phyloP scores from a whole-genome alignment of 2,329 filamentous ascomycete species.

The Volutella citrinella region DNA sequence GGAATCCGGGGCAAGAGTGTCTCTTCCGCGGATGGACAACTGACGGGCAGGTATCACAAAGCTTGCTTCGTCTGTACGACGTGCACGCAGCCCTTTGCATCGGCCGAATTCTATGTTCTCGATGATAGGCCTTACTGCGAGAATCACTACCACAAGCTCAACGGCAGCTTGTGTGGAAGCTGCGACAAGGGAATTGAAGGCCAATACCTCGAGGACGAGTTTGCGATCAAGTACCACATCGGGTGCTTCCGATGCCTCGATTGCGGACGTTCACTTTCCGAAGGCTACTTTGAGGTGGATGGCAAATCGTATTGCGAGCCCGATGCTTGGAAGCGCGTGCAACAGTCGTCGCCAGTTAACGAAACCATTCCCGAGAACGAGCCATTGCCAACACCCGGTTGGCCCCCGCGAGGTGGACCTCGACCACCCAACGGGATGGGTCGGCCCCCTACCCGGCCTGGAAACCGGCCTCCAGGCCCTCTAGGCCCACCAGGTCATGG shows the following conservation, averaged over 20 bases:
- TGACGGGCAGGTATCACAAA: conserved; percentile 94
- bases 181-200: conserved; percentile 90
- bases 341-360: conserved; percentile 23
- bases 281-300: conserved; percentile 89
- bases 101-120: conserved; percentile 89
- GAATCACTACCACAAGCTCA: conserved; percentile 87
- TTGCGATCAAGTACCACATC: conserved; percentile 77
- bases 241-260: conserved; percentile 81
- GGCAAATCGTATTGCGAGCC: conserved; percentile 81
- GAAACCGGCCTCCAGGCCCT: not conserved
- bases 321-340: conserved; percentile 65
- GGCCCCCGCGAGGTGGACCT: conserved; percentile 11
- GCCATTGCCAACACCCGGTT: conserved; percentile 13
- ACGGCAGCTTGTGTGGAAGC: conserved; percentile 77
- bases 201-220: conserved; percentile 83
- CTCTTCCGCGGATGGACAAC: conserved; percentile 85
- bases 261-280: conserved; percentile 69
- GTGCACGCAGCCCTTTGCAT: conserved; percentile 77
- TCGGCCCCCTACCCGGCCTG: no score
- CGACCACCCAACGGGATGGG: conserved; percentile 23
- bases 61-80: conserved; percentile 89
- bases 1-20: conserved; percentile 87
- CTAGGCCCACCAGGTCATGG: not conserved
- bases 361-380: conserved; percentile 7
- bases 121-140: conserved; percentile 86